These are phyloP conservation scores for Chrysoporthe cubensis DNA, from an alignment of 2,329 filamentous ascomycete species.

Conservation along the genomic window DNA sequence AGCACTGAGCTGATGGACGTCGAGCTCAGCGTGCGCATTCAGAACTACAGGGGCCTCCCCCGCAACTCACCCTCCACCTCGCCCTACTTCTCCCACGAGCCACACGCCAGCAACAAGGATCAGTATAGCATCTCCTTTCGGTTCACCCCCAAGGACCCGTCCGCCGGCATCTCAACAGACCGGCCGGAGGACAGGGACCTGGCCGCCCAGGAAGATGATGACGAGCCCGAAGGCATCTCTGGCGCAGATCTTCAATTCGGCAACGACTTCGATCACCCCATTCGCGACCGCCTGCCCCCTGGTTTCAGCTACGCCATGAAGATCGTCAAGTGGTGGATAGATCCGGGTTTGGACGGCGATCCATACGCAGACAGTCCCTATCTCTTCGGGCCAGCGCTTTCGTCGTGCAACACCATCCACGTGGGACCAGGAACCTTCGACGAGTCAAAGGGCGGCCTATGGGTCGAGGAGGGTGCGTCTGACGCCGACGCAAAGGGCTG, in stretches of 20 bases:
- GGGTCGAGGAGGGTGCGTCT: constrained; percentile 69
- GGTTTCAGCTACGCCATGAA: constrained; percentile 84
- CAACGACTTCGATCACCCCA: constrained; percentile 92
- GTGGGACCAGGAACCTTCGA: constrained; percentile 61
- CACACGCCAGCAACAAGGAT: constrained; percentile 69
- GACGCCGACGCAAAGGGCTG: constrained; percentile 56
- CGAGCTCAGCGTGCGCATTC: constrained; percentile 75
- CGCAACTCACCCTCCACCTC: constrained; percentile 68
- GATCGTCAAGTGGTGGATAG: constrained; percentile 87
- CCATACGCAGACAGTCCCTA: constrained; percentile 85
- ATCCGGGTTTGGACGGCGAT: constrained; percentile 89
- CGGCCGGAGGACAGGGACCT: constrained; percentile 26
- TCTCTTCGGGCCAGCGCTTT: constrained; percentile 80
- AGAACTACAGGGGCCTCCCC: constrained; percentile 71
- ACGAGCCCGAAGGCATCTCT: constrained; percentile 54
- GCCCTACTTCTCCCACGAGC: constrained; percentile 74
- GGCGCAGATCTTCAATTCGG: constrained; percentile 84
- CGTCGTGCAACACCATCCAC: constrained; percentile 76
- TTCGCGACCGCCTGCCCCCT: constrained; percentile 82
- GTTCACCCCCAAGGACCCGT: constrained; percentile 68
- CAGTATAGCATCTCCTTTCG: constrained; percentile 84
- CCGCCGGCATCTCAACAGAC: constrained; percentile 2
- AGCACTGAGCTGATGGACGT: constrained; percentile 66
- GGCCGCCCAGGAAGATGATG: constrained; percentile 33
- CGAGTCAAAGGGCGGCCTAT: constrained; percentile 53